phyloP scores from a whole-genome alignment of 1,139 yeast genomes.

The Candida sojae region DNA sequence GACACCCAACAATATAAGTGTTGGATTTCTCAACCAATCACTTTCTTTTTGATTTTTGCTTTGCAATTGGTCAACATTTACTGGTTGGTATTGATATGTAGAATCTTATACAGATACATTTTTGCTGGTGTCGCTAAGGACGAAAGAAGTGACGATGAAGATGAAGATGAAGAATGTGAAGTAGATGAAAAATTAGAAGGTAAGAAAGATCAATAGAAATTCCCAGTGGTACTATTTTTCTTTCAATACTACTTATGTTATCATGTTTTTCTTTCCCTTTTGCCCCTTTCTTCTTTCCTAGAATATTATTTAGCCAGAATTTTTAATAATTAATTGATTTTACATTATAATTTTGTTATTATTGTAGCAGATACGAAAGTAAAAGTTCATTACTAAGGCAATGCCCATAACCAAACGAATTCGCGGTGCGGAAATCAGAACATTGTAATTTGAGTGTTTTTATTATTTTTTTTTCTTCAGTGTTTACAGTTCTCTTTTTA shows the following conservation, averaged over 20 bases:
- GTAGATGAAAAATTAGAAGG: constrained; percentile 11
- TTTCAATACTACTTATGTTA: not conserved
- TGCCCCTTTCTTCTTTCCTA: not conserved
- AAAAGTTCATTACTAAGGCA: no score
- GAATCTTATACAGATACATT: constrained; percentile 70
- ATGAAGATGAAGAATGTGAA: constrained; percentile 34
- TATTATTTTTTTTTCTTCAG: no score
- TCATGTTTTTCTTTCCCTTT: not conserved
- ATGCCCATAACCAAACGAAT: no score
- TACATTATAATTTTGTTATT: not conserved
- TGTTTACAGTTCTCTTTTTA: no score
- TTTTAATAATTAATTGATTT: not conserved
- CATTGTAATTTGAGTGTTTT: no score
- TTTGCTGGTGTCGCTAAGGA: constrained; percentile 66
- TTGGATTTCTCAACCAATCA: constrained; percentile 90
- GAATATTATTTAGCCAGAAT: not conserved
- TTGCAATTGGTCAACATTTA: constrained; percentile 83
- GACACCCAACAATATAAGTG: constrained; percentile 95
- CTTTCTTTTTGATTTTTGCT: constrained; percentile 73
- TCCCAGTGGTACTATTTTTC: not conserved
- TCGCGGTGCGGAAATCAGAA: no score
- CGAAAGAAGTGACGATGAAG: constrained; percentile 89
- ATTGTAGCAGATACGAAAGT: not conserved
- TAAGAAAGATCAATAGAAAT: constrained; percentile 22
- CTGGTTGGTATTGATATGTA: constrained; percentile 82